phyloP scores from a whole-genome alignment of 1,284 basidiomycete genomes.

The Limonomyces culmigenus region DNA sequence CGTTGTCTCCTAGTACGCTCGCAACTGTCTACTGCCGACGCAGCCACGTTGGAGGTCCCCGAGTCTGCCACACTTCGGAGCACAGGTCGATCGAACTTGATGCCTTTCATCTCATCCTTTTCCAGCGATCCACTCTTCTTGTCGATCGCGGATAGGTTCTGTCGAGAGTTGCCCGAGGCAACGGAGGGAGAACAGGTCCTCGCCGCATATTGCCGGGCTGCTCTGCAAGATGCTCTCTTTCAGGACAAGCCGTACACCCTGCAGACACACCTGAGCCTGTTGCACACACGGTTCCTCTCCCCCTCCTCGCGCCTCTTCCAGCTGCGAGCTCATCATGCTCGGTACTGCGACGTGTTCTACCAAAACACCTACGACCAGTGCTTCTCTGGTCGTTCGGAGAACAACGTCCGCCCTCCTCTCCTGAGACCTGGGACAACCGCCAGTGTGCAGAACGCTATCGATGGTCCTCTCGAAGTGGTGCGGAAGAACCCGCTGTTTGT shows the following conservation, averaged over 20 bases:
- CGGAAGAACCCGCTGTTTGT: conserved; percentile 27
- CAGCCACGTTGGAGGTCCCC: conserved; percentile 68
- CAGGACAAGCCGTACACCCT: conserved; percentile 76
- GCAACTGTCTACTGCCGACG: conserved; percentile 58
- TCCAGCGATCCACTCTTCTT: conserved; percentile 64
- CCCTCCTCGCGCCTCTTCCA: conserved; percentile 41
- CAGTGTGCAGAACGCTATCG: conserved; percentile 42
- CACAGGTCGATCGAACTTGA: conserved; percentile 54
- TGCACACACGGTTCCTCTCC: conserved; percentile 42
- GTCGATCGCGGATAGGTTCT: conserved; percentile 62
- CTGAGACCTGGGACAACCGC: conserved; percentile 52
- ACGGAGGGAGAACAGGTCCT: conserved; percentile 42
- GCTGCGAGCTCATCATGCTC: conserved; percentile 49
- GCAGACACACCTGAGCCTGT: conserved; percentile 57
- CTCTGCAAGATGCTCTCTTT: conserved; percentile 73
- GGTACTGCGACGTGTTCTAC: conserved; percentile 59
- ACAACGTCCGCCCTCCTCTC: conserved; percentile 43
- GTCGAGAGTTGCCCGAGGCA: conserved; percentile 27
- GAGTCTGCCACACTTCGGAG: conserved; percentile 48
- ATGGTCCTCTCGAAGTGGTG: conserved; percentile 30
- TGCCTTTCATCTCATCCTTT: conserved; percentile 74
- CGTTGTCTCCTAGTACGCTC: conserved; percentile 76
- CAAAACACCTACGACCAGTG: conserved; percentile 49
- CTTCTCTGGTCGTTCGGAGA: conserved; percentile 48
- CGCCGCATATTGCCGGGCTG: conserved; percentile 61